A percentile compares a stretch with the other conserved stretches of the same genome.
Evolutionary conservation across 768 basidiomycete genomes (phyloP).

Genomic region (Naematelia aurantialba): DNA sequence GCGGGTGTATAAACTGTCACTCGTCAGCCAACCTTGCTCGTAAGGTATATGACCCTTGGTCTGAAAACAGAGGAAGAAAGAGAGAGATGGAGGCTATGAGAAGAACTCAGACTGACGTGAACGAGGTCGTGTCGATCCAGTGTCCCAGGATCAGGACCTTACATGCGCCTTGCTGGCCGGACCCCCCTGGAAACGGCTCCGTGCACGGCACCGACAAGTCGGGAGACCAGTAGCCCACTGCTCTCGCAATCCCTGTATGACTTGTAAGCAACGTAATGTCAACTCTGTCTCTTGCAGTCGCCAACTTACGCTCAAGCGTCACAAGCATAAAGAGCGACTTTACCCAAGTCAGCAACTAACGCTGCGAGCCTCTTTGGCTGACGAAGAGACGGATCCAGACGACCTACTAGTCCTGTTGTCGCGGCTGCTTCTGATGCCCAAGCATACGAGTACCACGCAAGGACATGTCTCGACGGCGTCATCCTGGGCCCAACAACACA

Average conservation of each 20-base stretch:
- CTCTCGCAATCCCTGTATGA: constrained; percentile 77
- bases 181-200: neutral
- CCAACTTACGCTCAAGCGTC: constrained; percentile 43
- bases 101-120: constrained; percentile 60
- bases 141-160: constrained; percentile 75
- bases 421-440: neutral
- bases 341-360: too few species aligned
- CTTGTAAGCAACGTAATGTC: neutral
- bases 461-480: neutral
- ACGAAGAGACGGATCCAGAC: neutral
- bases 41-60: too few species aligned
- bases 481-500: neutral
- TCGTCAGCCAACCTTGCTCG: neutral
- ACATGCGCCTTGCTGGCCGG: constrained; percentile 51
- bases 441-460: neutral
- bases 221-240: constrained; percentile 75
- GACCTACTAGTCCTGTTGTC: neutral
- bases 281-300: neutral
- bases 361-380: neutral
- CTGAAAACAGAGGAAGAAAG: too few species aligned
- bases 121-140: constrained; percentile 90
- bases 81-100: too few species aligned
- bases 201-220: constrained; percentile 63
- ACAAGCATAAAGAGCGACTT: constrained; percentile 48
- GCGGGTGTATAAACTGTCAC: constrained; percentile 72